phyloP scores from a whole-genome alignment of 176 grass and related monocot genomes.

The Thinopyrum elongatum region DNA sequence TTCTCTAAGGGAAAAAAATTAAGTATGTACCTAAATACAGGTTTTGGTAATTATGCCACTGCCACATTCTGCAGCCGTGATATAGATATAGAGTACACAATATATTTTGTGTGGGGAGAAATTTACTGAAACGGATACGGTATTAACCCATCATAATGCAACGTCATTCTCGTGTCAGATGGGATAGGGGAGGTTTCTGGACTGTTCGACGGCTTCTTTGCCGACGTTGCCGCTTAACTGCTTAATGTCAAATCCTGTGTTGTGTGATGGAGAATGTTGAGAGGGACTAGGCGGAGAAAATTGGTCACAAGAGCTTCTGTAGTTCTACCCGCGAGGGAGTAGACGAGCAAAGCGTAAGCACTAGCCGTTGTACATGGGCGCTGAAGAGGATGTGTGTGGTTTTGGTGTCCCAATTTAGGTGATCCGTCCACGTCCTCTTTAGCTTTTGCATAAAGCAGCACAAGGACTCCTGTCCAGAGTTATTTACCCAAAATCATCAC shows the following conservation, averaged over 20 bases:
- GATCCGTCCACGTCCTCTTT: slow-evolving; percentile 23
- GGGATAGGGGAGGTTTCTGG: background rate
- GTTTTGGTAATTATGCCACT: background rate
- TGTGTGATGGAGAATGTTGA: slow-evolving; percentile 1
- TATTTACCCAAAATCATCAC: no score
- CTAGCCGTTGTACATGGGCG: background rate
- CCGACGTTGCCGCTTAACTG: slow-evolving; percentile 11
- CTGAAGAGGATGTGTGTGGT: background rate
- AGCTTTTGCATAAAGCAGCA: slow-evolving; percentile 25
- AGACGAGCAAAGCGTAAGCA: background rate
- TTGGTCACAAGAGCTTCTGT: slow-evolving; percentile 1
- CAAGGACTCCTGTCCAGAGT: background rate
- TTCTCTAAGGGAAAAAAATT: no score
- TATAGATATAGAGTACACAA: no score
- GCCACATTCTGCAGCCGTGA: background rate
- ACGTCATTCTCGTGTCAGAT: background rate
- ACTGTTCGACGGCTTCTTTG: slow-evolving; percentile 10
- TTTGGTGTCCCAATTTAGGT: slow-evolving; percentile 22
- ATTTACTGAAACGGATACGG: no score
- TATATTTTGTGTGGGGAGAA: no score
- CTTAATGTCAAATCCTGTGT: slow-evolving; percentile 14
- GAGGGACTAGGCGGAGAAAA: slow-evolving; percentile 15
- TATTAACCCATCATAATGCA: background rate
- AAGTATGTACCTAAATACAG: background rate
- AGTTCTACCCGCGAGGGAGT: background rate